Evolutionary conservation across 306 rosid genomes (phyloP), one percentile per base, ranked within the genome.

Genomic region (Psophocarpus tetragonolobus): DNA sequence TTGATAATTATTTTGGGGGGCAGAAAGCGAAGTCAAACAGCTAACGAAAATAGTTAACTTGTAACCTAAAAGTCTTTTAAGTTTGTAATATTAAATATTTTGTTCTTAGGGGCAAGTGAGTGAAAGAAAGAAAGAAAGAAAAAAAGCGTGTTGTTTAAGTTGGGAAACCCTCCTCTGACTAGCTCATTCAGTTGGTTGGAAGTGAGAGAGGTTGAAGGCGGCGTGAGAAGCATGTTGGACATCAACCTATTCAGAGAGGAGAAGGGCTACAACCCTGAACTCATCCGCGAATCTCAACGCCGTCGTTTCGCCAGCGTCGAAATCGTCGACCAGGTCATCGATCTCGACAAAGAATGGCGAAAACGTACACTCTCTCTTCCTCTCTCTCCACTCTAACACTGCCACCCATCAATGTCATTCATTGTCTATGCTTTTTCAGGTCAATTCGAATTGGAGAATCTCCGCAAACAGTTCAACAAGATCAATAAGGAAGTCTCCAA

Each of bases 301-400:
- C 97, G 97, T n/a, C 99, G 99, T 54, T 90, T 86, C 45, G 90
- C 93, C 60, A 69, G 42, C 80, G 97, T 95, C 21, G 97, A 91
- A 12, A 38, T 75, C 23, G 97, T 95, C 75, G 96, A 95, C 50
- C 96, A 91, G 64, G 84, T 95, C 76, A 91, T 95, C 87, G 56
- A 42, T 84, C 91, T 95, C 80, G 98, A 95, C 87, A 88, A 90
- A 84, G 89, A 90, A 82, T 91, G 97, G 97, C 97, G 98, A 48
- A 87, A 87, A 32, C 98, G 97, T 94, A 87, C 35, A 33, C 44
- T 42, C 69, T 39, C 47, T 68, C 63, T 67, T 21, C 35, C 10
- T 20, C 24, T 29, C 24, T 24, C 75, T 6, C 7, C 35, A 58
- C 13, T 47, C 1, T 6, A 36, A 11, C 29, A 51, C 27, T 29